Conservation (phyloP, 140 eudicot species). For the Oenanthe javanica region DNA sequence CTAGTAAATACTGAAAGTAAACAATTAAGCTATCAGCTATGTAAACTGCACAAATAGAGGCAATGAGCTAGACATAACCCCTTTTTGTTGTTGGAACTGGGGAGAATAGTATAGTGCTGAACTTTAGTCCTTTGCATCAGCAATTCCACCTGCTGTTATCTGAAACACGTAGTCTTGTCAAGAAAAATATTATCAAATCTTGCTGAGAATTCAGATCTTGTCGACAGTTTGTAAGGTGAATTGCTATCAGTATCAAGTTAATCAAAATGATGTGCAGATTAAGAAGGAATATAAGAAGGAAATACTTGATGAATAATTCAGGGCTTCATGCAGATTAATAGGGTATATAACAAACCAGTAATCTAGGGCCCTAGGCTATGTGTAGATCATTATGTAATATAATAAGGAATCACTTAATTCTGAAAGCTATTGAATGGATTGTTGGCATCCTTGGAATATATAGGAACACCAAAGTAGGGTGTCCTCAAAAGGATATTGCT, state of each 20-base stretch:
- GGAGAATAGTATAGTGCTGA: neutral
- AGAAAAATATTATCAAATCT: slow-evolving; percentile 24
- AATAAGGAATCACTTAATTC: neutral
- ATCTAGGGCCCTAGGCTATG: neutral
- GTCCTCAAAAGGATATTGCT: slow-evolving; percentile 75
- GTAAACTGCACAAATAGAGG: slow-evolving; percentile 6
- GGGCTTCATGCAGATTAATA: neutral
- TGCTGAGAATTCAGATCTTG: neutral
- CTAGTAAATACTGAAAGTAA: neutral
- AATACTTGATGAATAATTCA: neutral
- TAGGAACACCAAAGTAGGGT: neutral
- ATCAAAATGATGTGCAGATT: neutral
- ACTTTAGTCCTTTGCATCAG: slow-evolving; percentile 90
- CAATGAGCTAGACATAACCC: slow-evolving; percentile 11
- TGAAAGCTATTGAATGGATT: neutral
- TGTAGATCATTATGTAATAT: neutral
- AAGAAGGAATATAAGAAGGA: neutral
- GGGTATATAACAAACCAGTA: neutral
- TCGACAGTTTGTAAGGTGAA: neutral
- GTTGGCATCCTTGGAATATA: neutral
- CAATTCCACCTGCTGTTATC: slow-evolving; percentile 97
- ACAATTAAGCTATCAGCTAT: neutral
- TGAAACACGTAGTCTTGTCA: slow-evolving; percentile 78
- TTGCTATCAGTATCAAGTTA: neutral
- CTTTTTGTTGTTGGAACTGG: slow-evolving; percentile 3